Percentiles rank a stretch among this genome's conserved stretches.
Conservation (phyloP, 1,139 yeast species). For the Geotrichum reessii region DNA sequence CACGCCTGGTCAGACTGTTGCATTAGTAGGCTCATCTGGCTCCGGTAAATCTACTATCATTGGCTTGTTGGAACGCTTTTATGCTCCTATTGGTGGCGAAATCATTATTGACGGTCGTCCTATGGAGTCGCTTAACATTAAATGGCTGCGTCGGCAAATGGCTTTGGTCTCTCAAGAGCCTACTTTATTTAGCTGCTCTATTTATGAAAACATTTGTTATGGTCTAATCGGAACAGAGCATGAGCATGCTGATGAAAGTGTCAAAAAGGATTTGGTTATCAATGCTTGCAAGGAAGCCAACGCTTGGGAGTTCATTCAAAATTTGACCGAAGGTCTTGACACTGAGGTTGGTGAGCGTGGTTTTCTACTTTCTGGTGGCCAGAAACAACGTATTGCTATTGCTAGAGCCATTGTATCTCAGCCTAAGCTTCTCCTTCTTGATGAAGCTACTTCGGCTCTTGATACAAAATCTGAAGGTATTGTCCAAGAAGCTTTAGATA, state of each 20-base stretch:
- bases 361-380: conserved; percentile 68
- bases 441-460: conserved; percentile 76
- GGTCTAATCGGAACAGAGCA: conserved; percentile 55
- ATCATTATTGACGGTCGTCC: conserved; percentile 63
- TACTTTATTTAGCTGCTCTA: conserved; percentile 68
- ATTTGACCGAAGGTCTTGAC: conserved; percentile 41
- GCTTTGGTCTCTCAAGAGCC: conserved; percentile 93
- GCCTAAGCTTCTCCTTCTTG: conserved; percentile 58
- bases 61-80: conserved; percentile 64
- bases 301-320: conserved; percentile 40
- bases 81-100: conserved; percentile 55
- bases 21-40: conserved; percentile 89
- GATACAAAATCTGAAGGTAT: conserved; percentile 61
- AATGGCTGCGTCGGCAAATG: conserved; percentile 64
- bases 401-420: conserved; percentile 71
- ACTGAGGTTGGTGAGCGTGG: conserved; percentile 56
- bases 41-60: conserved; percentile 87
- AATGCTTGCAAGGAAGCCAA: conserved; percentile 40
- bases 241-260: conserved; percentile 40
- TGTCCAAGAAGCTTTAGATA: conserved; percentile 49
- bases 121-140: conserved; percentile 58
- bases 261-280: conserved; percentile 32
- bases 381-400: conserved; percentile 81
- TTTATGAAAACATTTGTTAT: conserved; percentile 72
- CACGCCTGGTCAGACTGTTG: conserved; percentile 69